Evolutionary conservation across 2,329 filamentous ascomycete genomes (phyloP).

Genomic region (Xylaria sp.): DNA sequence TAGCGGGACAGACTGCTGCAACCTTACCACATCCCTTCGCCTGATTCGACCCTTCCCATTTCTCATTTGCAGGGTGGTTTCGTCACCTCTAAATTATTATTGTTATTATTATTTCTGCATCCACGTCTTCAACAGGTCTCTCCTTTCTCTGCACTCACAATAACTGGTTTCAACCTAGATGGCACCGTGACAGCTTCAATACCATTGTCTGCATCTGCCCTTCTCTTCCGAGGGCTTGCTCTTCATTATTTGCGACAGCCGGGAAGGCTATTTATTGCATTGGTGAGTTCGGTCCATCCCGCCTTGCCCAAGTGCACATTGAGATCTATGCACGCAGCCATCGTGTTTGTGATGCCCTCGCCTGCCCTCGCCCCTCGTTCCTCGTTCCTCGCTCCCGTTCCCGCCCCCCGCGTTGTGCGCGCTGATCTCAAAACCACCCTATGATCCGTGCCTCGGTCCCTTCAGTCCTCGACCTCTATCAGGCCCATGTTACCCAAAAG

Average conservation of each 20-base stretch:
- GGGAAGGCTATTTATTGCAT: constrained; percentile 11
- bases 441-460: constrained; percentile 30
- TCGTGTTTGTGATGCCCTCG: constrained; percentile 30
- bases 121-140: constrained; percentile 25
- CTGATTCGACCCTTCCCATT: constrained; percentile 30
- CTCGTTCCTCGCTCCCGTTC: not conserved
- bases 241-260: constrained; percentile 8
- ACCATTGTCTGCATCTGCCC: not conserved
- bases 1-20: constrained; percentile 31
- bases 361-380: constrained; percentile 1
- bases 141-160: constrained; percentile 24
- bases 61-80: constrained; percentile 35
- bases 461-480: constrained; percentile 21
- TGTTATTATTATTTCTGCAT: constrained; percentile 36
- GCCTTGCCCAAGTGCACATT: constrained; percentile 13
- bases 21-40: constrained; percentile 28
- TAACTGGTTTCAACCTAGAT: constrained; percentile 14
- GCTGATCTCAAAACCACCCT: constrained; percentile 17
- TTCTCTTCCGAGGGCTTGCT: constrained; percentile 12
- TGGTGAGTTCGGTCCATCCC: constrained; percentile 31
- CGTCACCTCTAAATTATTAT: constrained; percentile 39
- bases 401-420: constrained; percentile 1
- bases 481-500: not conserved
- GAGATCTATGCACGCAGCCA: constrained; percentile 30
- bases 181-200: constrained; percentile 5